These are phyloP conservation scores for Chlamydomonas asymmetrica DNA, from an alignment of 139 green algal genomes.

Conservation along the genomic window DNA sequence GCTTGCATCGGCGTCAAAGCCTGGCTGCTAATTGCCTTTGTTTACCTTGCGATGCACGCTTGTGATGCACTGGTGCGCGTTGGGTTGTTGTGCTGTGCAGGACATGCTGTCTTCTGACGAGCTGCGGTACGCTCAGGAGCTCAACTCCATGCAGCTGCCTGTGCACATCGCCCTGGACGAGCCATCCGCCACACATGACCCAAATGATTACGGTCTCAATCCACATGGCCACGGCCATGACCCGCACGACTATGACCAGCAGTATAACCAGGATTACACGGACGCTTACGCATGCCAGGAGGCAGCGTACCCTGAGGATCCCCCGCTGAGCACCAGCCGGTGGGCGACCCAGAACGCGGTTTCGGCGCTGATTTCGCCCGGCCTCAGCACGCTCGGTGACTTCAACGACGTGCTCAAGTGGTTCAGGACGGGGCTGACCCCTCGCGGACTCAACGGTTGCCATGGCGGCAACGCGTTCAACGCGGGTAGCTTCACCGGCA, in stretches of 20 bases:
- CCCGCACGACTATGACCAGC: background rate
- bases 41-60: too few relatives aligned
- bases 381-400: background rate
- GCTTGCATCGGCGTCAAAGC: too few relatives aligned
- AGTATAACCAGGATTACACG: background rate
- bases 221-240: background rate
- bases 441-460: background rate
- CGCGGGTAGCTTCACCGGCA: background rate
- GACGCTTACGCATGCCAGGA: too few relatives aligned
- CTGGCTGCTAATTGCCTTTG: too few relatives aligned
- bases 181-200: too few relatives aligned
- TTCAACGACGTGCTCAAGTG: conserved; percentile 32
- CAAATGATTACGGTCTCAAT: background rate
- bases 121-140: conserved; percentile 32
- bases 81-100: background rate
- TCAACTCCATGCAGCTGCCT: conserved; percentile 39
- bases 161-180: conserved; percentile 25
- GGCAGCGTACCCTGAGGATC: too few relatives aligned
- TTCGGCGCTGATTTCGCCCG: conserved; percentile 3
- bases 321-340: conserved; percentile 28
- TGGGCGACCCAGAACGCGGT: conserved; percentile 18
- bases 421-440: conserved; percentile 24
- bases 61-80: too few relatives aligned
- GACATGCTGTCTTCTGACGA: conserved; percentile 35
- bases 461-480: background rate